phyloP scores from a whole-genome alignment of 805 yeast genomes.

The Ogataea degrootiae region DNA sequence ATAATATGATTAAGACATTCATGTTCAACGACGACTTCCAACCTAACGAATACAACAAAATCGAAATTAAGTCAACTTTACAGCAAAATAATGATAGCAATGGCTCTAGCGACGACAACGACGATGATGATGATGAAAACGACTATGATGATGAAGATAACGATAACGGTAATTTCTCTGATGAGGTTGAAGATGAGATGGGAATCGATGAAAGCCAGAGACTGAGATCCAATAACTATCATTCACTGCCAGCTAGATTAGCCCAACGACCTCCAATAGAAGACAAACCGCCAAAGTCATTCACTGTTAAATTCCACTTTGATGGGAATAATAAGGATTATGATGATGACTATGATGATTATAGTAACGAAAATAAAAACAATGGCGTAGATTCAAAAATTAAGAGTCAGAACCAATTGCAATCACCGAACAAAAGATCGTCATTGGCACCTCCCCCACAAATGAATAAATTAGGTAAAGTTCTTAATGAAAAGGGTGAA shows the following conservation, averaged over 20 bases:
- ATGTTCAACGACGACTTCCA: conserved; percentile 23
- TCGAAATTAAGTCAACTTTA: conserved; percentile 21
- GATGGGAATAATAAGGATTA: conserved; percentile 8
- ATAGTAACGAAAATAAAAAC: conserved; percentile 3
- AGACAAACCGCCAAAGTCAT: conserved; percentile 31
- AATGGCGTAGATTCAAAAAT: background rate
- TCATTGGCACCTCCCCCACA: background rate
- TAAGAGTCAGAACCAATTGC: background rate
- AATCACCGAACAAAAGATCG: background rate
- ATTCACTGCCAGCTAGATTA: conserved; percentile 18
- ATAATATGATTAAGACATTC: conserved; percentile 24
- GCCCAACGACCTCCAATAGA: conserved; percentile 20
- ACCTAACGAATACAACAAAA: conserved; percentile 19
- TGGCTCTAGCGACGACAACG: conserved; percentile 7
- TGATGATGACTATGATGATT: conserved; percentile 7
- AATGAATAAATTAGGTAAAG: background rate
- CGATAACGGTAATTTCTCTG: background rate
- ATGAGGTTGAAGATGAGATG: background rate
- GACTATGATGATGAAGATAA: background rate
- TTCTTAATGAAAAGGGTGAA: conserved; percentile 2
- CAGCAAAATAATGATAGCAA: conserved; percentile 14
- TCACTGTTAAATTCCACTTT: conserved; percentile 25
- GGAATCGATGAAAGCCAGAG: conserved; percentile 4
- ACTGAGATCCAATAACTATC: conserved; percentile 11
- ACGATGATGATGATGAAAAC: background rate